A percentile compares a stretch with the other conserved stretches of the same genome.
Conservation (phyloP, 306 rosid species). For the Spatholobus suberectus region DNA sequence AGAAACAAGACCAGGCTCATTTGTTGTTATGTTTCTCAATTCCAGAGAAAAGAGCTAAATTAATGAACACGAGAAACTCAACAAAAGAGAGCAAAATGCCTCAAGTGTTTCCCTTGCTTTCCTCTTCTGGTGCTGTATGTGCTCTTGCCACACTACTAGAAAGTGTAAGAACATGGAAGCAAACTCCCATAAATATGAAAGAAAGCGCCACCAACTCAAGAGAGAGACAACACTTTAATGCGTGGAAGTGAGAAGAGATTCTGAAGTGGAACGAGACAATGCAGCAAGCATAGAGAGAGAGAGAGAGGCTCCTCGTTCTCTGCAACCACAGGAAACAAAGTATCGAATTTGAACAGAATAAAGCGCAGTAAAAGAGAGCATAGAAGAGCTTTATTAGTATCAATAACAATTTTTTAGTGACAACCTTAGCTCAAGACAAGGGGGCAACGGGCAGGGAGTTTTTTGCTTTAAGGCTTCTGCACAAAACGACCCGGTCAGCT, state of each 20-base stretch:
- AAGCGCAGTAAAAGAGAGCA: conserved; percentile 60
- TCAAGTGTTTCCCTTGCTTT: conserved; percentile 33
- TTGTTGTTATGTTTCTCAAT: conserved; percentile 24
- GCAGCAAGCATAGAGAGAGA: conserved; percentile 66
- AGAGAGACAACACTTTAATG: conserved; percentile 62
- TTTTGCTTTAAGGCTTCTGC: conserved; percentile 58
- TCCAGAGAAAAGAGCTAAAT: background rate
- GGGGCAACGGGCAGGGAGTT: conserved; percentile 85
- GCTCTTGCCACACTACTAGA: conserved; percentile 36
- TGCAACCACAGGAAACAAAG: conserved; percentile 72
- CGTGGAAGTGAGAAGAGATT: conserved; percentile 91
- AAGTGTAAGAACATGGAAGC: conserved; percentile 50
- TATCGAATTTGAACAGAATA: conserved; percentile 85
- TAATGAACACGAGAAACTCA: conserved; percentile 8
- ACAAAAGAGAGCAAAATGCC: conserved; percentile 40
- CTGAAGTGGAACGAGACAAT: conserved; percentile 88
- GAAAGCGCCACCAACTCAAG: conserved; percentile 47
- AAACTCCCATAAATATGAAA: conserved; percentile 51
- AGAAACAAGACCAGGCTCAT: conserved; percentile 42
- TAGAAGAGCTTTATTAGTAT: conserved; percentile 45
- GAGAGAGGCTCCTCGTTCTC: conserved; percentile 77
- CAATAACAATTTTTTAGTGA: conserved; percentile 22
- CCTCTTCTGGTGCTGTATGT: conserved; percentile 42
- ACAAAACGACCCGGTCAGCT: conserved; percentile 63
- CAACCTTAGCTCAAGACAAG: conserved; percentile 63